phyloP scores from a whole-genome alignment of 352 stramenopile species.

The Pythium aphanidermatum region DNA sequence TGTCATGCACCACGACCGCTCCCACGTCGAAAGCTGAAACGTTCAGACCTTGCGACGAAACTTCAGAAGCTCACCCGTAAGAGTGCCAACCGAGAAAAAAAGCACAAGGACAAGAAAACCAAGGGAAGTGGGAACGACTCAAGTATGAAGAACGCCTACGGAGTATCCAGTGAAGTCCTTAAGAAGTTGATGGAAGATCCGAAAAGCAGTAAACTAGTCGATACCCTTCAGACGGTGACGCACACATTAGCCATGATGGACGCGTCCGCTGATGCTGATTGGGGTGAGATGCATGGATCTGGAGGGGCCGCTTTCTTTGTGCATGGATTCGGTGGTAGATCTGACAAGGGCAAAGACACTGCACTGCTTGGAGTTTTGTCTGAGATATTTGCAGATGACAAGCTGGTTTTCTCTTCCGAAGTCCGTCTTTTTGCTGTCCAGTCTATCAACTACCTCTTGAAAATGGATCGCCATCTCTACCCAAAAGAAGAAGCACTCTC shows the following conservation, averaged over 20 bases:
- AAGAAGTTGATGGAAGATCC: constrained; percentile 46
- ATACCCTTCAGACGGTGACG: constrained; percentile 71
- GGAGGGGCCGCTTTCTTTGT: constrained; percentile 42
- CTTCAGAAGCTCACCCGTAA: constrained; percentile 13
- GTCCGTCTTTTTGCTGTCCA: constrained; percentile 61
- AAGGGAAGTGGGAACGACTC: constrained; percentile 8
- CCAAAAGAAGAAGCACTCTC: constrained; percentile 35
- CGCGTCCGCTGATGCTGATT: constrained; percentile 67
- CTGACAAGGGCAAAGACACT: constrained; percentile 46
- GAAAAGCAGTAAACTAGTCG: constrained; percentile 39
- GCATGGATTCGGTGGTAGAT: constrained; percentile 36
- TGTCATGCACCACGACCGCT: constrained; percentile 30
- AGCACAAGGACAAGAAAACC: constrained; percentile 27
- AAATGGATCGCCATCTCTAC: constrained; percentile 69
- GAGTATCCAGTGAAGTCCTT: constrained; percentile 58
- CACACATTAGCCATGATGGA: constrained; percentile 85
- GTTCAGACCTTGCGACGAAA: constrained; percentile 2
- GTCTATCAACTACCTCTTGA: constrained; percentile 83
- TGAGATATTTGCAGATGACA: constrained; percentile 40
- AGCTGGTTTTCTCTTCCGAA: constrained; percentile 31
- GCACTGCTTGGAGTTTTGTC: constrained; percentile 45
- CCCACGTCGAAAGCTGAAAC: constrained; percentile 17
- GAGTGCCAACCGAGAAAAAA: constrained; percentile 27
- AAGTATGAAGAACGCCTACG: constrained; percentile 40
- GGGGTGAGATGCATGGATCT: constrained; percentile 38